Evolutionary conservation across 129 eudicot genomes (phyloP).

Genomic region (Rutidosis leptorrhynchoides): DNA sequence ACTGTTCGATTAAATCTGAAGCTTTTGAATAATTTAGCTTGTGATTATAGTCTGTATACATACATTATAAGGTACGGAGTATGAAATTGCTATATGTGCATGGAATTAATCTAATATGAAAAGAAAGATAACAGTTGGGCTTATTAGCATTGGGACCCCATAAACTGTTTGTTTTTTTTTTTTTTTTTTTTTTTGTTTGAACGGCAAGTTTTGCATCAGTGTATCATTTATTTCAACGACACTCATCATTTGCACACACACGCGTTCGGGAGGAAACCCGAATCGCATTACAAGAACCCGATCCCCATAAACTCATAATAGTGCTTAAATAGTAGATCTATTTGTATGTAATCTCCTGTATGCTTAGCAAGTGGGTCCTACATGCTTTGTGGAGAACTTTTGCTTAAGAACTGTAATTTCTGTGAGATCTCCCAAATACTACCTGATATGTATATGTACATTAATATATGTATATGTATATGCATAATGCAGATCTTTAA

Average conservation of each 20-base stretch:
- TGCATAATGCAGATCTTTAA: neutral
- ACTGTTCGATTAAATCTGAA: neutral
- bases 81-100: neutral
- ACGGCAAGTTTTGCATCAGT: too few relatives aligned
- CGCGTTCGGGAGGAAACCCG: too few relatives aligned
- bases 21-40: neutral
- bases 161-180: too few relatives aligned
- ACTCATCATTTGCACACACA: too few relatives aligned
- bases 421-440: conserved; percentile 1
- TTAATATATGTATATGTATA: neutral
- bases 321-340: conserved; percentile 25
- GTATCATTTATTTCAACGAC: too few relatives aligned
- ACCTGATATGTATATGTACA: neutral
- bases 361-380: conserved; percentile 16
- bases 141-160: conserved; percentile 25
- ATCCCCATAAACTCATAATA: conserved; percentile 24
- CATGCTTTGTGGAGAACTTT: conserved; percentile 22
- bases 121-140: conserved; percentile 16
- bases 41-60: neutral
- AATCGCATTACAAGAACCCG: too few relatives aligned
- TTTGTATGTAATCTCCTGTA: neutral
- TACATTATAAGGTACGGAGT: neutral
- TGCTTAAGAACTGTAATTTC: neutral
- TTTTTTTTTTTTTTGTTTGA: too few relatives aligned
- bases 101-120: conserved; percentile 11